These are phyloP conservation scores for Plectosphaerella sp. DNA, from an alignment of 2,329 filamentous ascomycete species.

Conservation along the genomic window DNA sequence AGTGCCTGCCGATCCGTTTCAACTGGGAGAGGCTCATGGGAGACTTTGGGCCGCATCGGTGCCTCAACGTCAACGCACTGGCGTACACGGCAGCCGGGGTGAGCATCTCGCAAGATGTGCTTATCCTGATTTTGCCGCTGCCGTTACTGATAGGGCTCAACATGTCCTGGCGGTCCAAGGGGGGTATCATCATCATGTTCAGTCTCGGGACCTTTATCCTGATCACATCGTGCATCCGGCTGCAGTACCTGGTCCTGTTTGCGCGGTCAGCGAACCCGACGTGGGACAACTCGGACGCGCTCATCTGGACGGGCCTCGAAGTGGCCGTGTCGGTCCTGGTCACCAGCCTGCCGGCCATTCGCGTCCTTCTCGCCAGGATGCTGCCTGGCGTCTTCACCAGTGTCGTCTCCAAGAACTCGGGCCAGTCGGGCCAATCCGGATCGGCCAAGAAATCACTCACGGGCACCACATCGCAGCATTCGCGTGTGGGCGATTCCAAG, in stretches of 20 bases:
- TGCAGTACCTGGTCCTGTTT: slow-evolving; percentile 27
- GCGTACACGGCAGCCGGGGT: slow-evolving; percentile 22
- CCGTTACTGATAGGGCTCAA: slow-evolving; percentile 25
- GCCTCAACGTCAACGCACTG: slow-evolving; percentile 26
- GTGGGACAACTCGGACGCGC: slow-evolving; percentile 33
- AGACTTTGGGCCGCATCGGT: slow-evolving; percentile 15
- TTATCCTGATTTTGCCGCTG: slow-evolving; percentile 27
- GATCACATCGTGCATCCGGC: slow-evolving; percentile 27
- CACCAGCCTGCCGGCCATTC: slow-evolving; percentile 33
- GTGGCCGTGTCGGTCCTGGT: slow-evolving; percentile 36
- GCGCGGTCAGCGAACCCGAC: slow-evolving; percentile 30
- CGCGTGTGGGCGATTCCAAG: not conserved
- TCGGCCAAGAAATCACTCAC: slow-evolving; percentile 1
- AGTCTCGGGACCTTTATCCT: slow-evolving; percentile 30
- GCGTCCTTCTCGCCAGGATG: slow-evolving; percentile 19
- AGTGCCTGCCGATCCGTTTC: slow-evolving; percentile 26
- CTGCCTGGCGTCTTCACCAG: slow-evolving; percentile 6
- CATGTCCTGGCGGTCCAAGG: slow-evolving; percentile 16
- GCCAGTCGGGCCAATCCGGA: not conserved
- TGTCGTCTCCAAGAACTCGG: not conserved
- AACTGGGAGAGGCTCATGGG: slow-evolving; percentile 28
- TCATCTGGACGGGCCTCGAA: slow-evolving; percentile 40
- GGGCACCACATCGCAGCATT: not conserved
- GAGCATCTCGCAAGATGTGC: slow-evolving; percentile 28
- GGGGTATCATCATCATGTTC: slow-evolving; percentile 29